Base-by-base conservation (phyloP, 805 yeast species). In the Candida pseudofarinosa region DNA sequence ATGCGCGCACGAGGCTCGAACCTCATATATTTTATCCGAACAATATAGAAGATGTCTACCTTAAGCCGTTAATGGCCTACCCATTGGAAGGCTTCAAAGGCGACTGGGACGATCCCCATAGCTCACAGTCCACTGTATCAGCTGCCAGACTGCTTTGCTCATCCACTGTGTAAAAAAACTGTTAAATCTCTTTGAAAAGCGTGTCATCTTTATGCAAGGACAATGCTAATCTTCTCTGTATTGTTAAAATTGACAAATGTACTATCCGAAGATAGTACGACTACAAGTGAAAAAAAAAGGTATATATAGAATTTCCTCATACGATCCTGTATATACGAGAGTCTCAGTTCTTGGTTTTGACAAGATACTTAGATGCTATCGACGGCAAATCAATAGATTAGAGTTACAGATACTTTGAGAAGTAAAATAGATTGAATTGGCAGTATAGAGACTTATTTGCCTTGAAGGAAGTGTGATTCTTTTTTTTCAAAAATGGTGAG, bases 151-250 rank as follows among this genome's bases (percentile, higher is more conserved):
- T n/a, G 28, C 28, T 23, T 23, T 7, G 28, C 28, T 23, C 28
- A 7, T 7, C 28, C 6, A 10, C 6, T 7, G 28, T 34, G 37
- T 19, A 76, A 85, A 88, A 88, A 87, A 85, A 83, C 76, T 70
- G 73, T 70, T 79, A 86, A 88, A 91, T 90, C 98, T 91, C 97
- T 91, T 91, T 91, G 97, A 88, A 89, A 84, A 90, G 97, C 97
- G 97, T 95, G 97, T 90, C 98, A 91, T 91, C 98, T 97, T 93
- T 93, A 93, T 91, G 98, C 98, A 91, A 97, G 98, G 98, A 97
- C 97, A 95, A 95, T 93, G 98, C 98, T 91, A 90, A 91, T 93
- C 98, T 91, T 91, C 99, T 91, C 98, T 91, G 99, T 91, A 91
- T 91, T 89, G 96, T 91, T 90, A 96, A 84, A 90, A 84, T 91